Evolutionary conservation across 768 basidiomycete genomes (phyloP).

Genomic region (Podaxis carcinomalis): DNA sequence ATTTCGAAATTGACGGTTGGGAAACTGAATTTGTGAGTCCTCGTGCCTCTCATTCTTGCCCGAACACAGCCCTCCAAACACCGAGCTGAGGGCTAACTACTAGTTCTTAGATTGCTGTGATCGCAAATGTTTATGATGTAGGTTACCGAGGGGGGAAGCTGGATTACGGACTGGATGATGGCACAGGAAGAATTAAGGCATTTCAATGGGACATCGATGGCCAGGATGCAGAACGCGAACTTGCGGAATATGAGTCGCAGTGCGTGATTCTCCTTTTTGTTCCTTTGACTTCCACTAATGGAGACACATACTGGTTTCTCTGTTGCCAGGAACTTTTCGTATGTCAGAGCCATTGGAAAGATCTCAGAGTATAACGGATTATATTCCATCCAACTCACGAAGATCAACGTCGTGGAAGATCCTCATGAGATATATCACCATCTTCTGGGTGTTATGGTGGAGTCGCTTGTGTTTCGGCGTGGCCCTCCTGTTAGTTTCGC

Average conservation of each 20-base stretch:
- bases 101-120: conserved; percentile 3
- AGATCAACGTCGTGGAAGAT: conserved; percentile 15
- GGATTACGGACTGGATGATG: conserved; percentile 8
- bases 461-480: conserved; percentile 14
- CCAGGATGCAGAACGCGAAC: conserved; percentile 5
- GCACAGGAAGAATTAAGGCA: conserved; percentile 14
- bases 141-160: neutral
- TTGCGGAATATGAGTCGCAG: neutral
- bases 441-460: conserved; percentile 18
- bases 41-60: neutral
- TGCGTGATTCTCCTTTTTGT: neutral
- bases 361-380: conserved; percentile 17
- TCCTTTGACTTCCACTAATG: neutral
- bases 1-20: conserved; percentile 9
- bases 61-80: neutral
- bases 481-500: conserved; percentile 19
- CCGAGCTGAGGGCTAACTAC: neutral
- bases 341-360: conserved; percentile 18
- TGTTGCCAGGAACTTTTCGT: conserved; percentile 11
- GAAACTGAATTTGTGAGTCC: conserved; percentile 10
- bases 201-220: neutral
- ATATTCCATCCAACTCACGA: conserved; percentile 18
- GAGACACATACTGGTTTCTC: neutral
- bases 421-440: conserved; percentile 27
- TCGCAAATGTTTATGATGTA: conserved; percentile 12